Evolutionary conservation across 2,329 filamentous ascomycete species (phyloP), one percentile per base, ranked within the genome.

Genomic region (Epichloe sp.): DNA sequence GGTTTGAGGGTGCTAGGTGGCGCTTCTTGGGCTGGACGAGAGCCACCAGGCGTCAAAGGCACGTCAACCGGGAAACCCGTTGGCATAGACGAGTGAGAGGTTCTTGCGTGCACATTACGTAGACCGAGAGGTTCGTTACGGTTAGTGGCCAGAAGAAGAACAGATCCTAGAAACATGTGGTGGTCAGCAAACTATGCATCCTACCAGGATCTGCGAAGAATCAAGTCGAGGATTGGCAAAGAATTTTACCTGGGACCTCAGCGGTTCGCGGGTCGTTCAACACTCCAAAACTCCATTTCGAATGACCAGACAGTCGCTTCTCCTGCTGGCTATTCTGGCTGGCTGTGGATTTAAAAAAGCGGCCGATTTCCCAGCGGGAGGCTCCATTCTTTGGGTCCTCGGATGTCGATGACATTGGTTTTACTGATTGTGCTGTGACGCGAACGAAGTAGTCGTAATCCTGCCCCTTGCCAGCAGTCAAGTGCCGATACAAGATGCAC

Each of bases 81-180:
- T 1, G 76, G 74, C 37, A 80, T 69, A 8, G 78, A 79, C 14
- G 79, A 82, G 38, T 52, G 53, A 4, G 53, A 54, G 17, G 53
- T 54, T 44, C 53, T 49, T 21, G 53, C 53, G 23, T 44, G 46
- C 4, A 51, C 46, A 36, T 53, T 42, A 42, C 51, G 51, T 36
- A 57, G 42, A 21, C 54, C 56, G 19, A 56, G 54, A 19, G 56
- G 54, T 38, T 56, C 51, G 15, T 56, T 57, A 42, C 54, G 56
- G 21, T 55, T 44, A 34, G 56, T 41, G 26, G 56, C 53, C 12
- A 57, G 51, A 12, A 57, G 48, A 37, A 57, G 40, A 17, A 57
- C 56, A 45, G 56, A 57, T 11, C 55, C 55, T 56, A 14, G 40
- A 42, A 21, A 4, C 14, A 14, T 15, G 34, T 6, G 8, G 26